phyloP scores from a whole-genome alignment of 2,329 filamentous ascomycete genomes.

The Alternaria arbusti region DNA sequence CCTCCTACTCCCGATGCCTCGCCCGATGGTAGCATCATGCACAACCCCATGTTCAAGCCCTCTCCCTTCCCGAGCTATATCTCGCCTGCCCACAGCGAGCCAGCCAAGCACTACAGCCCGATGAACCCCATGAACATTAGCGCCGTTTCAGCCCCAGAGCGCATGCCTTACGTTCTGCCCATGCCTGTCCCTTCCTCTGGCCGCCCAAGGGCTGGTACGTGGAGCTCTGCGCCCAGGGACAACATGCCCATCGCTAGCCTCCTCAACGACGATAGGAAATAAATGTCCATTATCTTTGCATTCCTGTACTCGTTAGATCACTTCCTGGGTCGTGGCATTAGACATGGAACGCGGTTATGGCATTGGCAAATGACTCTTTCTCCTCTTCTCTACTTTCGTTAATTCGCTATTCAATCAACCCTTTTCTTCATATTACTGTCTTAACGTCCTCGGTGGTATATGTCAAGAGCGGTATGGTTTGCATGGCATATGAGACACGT shows the following conservation, averaged over 20 bases:
- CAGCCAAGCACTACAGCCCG: slow-evolving; percentile 41
- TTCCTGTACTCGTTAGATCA: slow-evolving; percentile 6
- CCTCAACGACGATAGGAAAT: slow-evolving; percentile 48
- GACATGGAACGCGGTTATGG: slow-evolving; percentile 1
- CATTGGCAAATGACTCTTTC: neutral
- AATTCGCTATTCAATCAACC: slow-evolving; percentile 16
- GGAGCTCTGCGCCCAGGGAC: slow-evolving; percentile 45
- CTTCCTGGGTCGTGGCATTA: neutral
- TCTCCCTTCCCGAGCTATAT: slow-evolving; percentile 40
- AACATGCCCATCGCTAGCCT: slow-evolving; percentile 50
- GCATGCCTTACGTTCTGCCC: slow-evolving; percentile 45
- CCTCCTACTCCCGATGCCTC: slow-evolving; percentile 49
- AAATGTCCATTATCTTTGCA: neutral
- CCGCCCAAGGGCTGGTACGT: slow-evolving; percentile 42
- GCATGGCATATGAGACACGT: neutral
- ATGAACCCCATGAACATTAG: slow-evolving; percentile 39
- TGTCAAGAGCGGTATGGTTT: neutral
- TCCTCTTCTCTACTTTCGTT: slow-evolving; percentile 34
- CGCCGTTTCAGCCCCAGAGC: slow-evolving; percentile 42
- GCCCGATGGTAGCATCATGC: slow-evolving; percentile 47
- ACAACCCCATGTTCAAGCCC: slow-evolving; percentile 39
- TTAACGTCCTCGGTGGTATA: neutral
- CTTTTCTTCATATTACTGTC: neutral
- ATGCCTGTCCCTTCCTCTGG: slow-evolving; percentile 46
- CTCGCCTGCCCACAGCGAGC: slow-evolving; percentile 39